Base-by-base conservation (phyloP, 208 protist species). In the Trypanosoma platydactyli region DNA sequence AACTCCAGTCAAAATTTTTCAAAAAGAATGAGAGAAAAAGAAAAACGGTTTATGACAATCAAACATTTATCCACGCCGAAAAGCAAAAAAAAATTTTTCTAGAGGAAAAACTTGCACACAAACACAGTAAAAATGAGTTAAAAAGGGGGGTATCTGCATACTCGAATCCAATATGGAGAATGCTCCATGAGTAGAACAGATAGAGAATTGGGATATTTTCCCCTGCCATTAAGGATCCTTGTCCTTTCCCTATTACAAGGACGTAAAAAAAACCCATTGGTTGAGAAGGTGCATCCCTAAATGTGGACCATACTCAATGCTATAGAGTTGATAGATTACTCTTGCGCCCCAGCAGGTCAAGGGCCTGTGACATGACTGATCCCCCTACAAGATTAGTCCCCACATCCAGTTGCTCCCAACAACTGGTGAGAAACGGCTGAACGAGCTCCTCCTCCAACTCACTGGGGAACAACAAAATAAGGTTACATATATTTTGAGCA, bases 351-450 rank as follows among this genome's bases (percentile, higher is more conserved):
- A 64, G 44, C 22, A 71, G n/a, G 42, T 6, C 5, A 64, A 73
- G 58, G 60, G 52, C 38, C 22, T 27, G 41, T 60, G 56, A 61
- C 33, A 73, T 55, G 30, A 16, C 29, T n/a, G 58, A 61, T 12
- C 7, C 16, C 25, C 27, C n/a, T 16, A 62, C 30, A 16, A 70
- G 25, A 30, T 20, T 20, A 0, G 51, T 53, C 35, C 83, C 78
- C 18, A 84, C 45, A 22, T 75, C 60, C 50, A 94, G 80, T 62
- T 86, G 82, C 18, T 81, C 72, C 88, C 88, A 94, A 58, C 75
- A 85, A 68, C 78, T 86, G 30, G 45, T 49, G 22, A 91, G 53
- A 70, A 91, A 94, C 18, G 30, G 71, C 15, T 61, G 30, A n/a
- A 61, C 70, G 5, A 71, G 64, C 5, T 50, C 41, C 67, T 90